Percentiles rank a stretch among this genome's conserved stretches.
These are phyloP conservation scores for Candida verbasci DNA, from an alignment of 805 yeast genomes.

Conservation along the genomic window DNA sequence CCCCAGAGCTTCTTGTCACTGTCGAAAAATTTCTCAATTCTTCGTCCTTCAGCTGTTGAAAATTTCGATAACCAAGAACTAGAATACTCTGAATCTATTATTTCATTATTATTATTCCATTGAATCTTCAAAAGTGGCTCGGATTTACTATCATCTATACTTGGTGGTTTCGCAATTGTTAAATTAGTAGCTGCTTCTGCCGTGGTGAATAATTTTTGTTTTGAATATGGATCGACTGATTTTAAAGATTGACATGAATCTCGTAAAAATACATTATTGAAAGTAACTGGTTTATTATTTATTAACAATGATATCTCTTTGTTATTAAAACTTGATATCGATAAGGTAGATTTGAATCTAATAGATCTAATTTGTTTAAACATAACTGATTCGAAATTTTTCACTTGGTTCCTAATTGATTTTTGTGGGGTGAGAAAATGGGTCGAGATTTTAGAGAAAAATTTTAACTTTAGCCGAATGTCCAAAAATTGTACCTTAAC, in stretches of 20 bases:
- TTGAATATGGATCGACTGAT: conserved; percentile 52
- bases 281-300: conserved; percentile 25
- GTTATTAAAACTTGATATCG: conserved; percentile 16
- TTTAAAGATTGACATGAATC: conserved; percentile 51
- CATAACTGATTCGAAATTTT: not conserved
- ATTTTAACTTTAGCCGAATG: no score
- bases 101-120: conserved; percentile 27
- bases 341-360: conserved; percentile 5
- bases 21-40: conserved; percentile 35
- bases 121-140: conserved; percentile 34
- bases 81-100: conserved; percentile 35
- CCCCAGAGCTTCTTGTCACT: conserved; percentile 38
- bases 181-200: conserved; percentile 38
- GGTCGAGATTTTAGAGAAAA: not conserved
- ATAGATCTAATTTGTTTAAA: conserved; percentile 1
- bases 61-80: conserved; percentile 43
- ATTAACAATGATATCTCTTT: conserved; percentile 20
- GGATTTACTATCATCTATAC: conserved; percentile 17
- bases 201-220: conserved; percentile 65
- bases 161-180: conserved; percentile 31
- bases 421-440: conserved; percentile 5
- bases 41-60: conserved; percentile 25
- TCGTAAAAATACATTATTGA: conserved; percentile 54
- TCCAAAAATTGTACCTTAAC: not conserved
- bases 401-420: not conserved